Base-by-base conservation (phyloP, 495 filamentous ascomycete species). In the Penicillium bovifimosum region DNA sequence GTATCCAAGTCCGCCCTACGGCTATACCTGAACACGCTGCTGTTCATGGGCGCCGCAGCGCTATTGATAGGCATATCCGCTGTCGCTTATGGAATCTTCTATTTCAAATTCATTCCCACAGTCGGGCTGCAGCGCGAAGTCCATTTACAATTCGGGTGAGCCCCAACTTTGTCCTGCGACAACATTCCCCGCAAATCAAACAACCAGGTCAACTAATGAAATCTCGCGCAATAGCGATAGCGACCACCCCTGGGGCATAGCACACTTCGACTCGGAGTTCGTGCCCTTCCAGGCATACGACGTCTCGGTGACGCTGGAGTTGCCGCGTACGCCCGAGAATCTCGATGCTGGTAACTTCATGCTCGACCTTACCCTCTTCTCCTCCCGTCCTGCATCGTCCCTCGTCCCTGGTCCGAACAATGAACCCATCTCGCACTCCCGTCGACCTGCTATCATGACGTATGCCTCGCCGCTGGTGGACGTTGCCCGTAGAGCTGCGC, bases 321-420 rank as follows among this genome's bases (percentile, higher is more conserved):
- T 93, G 1, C 89, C 88, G 10, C 83, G 73, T 9, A 80, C 74
- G 0, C 77, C 75, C 6, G 61, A 64, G 1, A 81, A 81, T 46
- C 60, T 79, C 71, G 73, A 63, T 9, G 67, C 67, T 7, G 93
- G 92, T 17, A 96, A 96, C 70, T 97, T 97, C 77, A 97, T 97
- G 91, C 72, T 96, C 11, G 83, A 89, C 44, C 72, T 96, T n/a
- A 72, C 80, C 13, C 74, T 92, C 10, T 71, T 83, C 31, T 71
- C 76, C 13, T 72, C 73, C 1, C 65, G 67, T 34, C 58, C 63
- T 11, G 64, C 65, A 4, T 59, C 65, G 28, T 57, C 64, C 10
- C 41, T 69, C 13, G 47, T 59, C 2, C 51, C 57, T 5, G 59
- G 56, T 5, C 45, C 62, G 16, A 54, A 61, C 33, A 52, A 50